Percentiles rank a stretch among this genome's conserved stretches.
phyloP scores from a whole-genome alignment of 1,139 yeast species.

The Kodamaea plutei region DNA sequence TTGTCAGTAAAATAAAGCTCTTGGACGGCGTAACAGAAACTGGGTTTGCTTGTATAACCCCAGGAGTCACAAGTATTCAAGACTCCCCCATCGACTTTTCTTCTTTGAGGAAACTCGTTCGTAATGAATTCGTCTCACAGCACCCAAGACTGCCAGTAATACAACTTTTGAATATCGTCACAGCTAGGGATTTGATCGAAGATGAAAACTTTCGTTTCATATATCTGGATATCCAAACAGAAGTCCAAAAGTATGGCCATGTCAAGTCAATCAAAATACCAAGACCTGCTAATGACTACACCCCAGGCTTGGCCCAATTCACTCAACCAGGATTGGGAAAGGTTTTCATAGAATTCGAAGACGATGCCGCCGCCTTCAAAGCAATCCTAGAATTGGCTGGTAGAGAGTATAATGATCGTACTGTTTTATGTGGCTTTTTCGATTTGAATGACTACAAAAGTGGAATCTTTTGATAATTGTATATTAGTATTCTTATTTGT shows the following conservation, averaged over 20 bases:
- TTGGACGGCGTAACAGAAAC: slow-evolving; percentile 19
- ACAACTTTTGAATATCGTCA: slow-evolving; percentile 61
- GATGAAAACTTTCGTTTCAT: slow-evolving; percentile 48
- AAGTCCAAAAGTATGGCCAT: slow-evolving; percentile 50
- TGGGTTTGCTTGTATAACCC: slow-evolving; percentile 28
- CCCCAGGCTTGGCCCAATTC: slow-evolving; percentile 42
- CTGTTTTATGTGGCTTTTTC: slow-evolving; percentile 62
- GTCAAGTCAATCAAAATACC: slow-evolving; percentile 62
- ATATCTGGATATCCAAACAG: slow-evolving; percentile 47
- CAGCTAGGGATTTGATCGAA: slow-evolving; percentile 59
- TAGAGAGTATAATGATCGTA: slow-evolving; percentile 61
- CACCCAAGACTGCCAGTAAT: slow-evolving; percentile 54
- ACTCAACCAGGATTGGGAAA: slow-evolving; percentile 65
- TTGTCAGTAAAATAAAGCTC: neutral
- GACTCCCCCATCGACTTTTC: slow-evolving; percentile 31
- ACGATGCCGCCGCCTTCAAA: slow-evolving; percentile 45
- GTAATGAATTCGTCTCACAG: slow-evolving; percentile 30
- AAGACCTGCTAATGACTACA: slow-evolving; percentile 51
- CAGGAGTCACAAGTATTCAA: slow-evolving; percentile 33
- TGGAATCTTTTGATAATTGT: slow-evolving; percentile 18
- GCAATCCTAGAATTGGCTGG: slow-evolving; percentile 71
- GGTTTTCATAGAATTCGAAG: slow-evolving; percentile 62
- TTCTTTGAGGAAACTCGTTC: slow-evolving; percentile 30
- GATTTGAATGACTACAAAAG: slow-evolving; percentile 53
- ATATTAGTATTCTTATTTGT: too few species aligned